These are phyloP conservation scores for Dendryphion nanum DNA, from an alignment of 2,329 filamentous ascomycete genomes.

Conservation along the genomic window DNA sequence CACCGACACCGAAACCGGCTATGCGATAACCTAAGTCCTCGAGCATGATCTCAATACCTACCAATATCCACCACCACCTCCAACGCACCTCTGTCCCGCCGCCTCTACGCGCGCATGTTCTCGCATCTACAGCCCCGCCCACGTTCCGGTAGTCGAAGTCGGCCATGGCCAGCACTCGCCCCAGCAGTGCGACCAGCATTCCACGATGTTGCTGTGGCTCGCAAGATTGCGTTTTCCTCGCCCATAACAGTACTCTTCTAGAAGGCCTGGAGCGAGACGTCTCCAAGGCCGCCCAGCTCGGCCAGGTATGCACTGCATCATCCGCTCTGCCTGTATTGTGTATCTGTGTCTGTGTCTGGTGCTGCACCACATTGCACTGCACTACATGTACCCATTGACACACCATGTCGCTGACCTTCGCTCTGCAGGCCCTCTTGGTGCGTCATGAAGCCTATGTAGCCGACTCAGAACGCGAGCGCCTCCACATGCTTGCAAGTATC, in stretches of 20 bases:
- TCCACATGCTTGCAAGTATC: slow-evolving; percentile 69
- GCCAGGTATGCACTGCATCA: slow-evolving; percentile 94
- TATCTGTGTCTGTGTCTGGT: no score
- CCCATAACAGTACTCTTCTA: slow-evolving; percentile 75
- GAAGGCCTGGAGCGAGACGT: slow-evolving; percentile 85
- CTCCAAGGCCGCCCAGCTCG: slow-evolving; percentile 78
- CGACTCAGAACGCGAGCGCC: slow-evolving; percentile 83
- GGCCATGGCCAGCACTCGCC: slow-evolving; percentile 5
- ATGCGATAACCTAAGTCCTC: no score
- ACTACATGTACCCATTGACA: no score
- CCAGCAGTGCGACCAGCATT: slow-evolving; percentile 27
- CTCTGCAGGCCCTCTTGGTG: slow-evolving; percentile 80
- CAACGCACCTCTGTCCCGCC: slow-evolving; percentile 2
- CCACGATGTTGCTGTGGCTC: slow-evolving; percentile 80
- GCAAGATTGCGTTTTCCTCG: slow-evolving; percentile 73
- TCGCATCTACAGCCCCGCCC: slow-evolving; percentile 12
- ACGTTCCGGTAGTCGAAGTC: no score
- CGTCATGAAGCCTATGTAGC: slow-evolving; percentile 94
- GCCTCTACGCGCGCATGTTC: not conserved
- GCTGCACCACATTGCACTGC: not conserved
- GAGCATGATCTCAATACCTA: slow-evolving; percentile 6
- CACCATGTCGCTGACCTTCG: slow-evolving; percentile 63
- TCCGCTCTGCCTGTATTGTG: no score
- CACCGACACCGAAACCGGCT: no score
- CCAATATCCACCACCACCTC: slow-evolving; percentile 4